Evolutionary conservation across 2,329 filamentous ascomycete species (phyloP).

Genomic region (Aureobasidium subglaciale): DNA sequence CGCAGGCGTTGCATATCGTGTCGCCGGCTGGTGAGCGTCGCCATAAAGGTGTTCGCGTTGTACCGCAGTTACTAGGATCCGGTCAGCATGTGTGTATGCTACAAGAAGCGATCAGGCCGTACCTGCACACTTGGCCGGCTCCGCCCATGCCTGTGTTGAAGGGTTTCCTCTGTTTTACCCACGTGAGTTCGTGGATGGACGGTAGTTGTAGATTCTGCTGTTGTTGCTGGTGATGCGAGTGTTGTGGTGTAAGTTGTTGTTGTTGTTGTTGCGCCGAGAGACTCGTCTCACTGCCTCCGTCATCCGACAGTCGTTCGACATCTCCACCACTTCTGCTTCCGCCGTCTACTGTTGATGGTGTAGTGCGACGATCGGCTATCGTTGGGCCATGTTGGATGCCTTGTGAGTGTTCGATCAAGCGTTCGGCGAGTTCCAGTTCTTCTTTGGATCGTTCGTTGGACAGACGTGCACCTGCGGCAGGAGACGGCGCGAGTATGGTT

Average conservation of each 20-base stretch:
- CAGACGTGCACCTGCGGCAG: constrained; percentile 17
- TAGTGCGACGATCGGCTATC: constrained; percentile 15
- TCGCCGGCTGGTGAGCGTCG: constrained; percentile 84
- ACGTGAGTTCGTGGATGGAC: constrained; percentile 16
- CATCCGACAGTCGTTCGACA: constrained; percentile 6
- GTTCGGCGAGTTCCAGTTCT: constrained; percentile 44
- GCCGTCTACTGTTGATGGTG: constrained; percentile 14
- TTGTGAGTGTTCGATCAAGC: constrained; percentile 42
- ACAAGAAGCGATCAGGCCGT: too few species aligned
- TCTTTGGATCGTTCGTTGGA: constrained; percentile 40
- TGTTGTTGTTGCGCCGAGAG: constrained; percentile 11
- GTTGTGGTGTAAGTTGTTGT: constrained; percentile 15
- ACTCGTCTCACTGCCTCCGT: neutral
- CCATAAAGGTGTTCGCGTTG: constrained; percentile 90
- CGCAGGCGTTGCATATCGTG: constrained; percentile 96
- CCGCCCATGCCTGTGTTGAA: constrained; percentile 14
- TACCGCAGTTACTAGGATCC: constrained; percentile 75
- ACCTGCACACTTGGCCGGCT: constrained; percentile 65
- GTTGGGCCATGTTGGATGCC: constrained; percentile 20
- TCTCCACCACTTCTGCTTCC: constrained; percentile 12
- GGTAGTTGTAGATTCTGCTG: constrained; percentile 13
- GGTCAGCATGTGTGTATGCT: neutral
- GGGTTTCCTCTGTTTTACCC: constrained; percentile 13
- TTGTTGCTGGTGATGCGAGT: constrained; percentile 11
- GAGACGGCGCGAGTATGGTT: constrained; percentile 1